Base-by-base conservation (phyloP, 768 basidiomycete species). In the Trametes cingulata region DNA sequence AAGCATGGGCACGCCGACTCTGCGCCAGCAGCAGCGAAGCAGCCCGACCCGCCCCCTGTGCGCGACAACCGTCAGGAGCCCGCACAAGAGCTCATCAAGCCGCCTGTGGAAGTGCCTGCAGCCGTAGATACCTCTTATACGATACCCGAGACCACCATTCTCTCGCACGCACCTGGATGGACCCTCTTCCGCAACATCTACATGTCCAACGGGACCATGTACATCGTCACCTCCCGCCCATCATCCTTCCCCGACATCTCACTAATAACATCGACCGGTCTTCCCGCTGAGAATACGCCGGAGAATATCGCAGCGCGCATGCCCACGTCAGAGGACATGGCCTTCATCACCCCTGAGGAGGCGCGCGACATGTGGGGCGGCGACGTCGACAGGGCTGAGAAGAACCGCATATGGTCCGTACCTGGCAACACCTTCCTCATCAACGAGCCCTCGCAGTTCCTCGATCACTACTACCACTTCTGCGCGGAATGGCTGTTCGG, bases 381-480 rank as follows among this genome's bases (percentile, higher is more conserved):
- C 33, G 72, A 75, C 60, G 35, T 37, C 33, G 64, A 64, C 41
- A 46, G 37, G 61, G 61, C 65, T 17, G 72, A 67, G 56, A 70
- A 63, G 47, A 82, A 82, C 62, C 78, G 86, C 17, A 81, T 93
- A 7, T 86, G 81, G 77, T 77, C 82, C 14, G 82, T 93, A 37
- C 81, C 84, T 42, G 90, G 91, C 2, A 87, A 86, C 68, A 90
- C 91, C 17, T 88, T 90, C 56, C 67, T 77, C 37, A 78, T 87
- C 67, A 89, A 89, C 69, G 90, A 91, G 61, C 88, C 90, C 0
- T 57, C 71, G 1, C 89, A 91, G 68, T 90, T 94, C 79, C 79
- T 93, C n/a, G 76, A 79, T 46, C 93, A 94, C 70, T 94, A 93
- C 72, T 94, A 93, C 73, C 93, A 94, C 73, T 87, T 91, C 60